A percentile compares a stretch with the other conserved stretches of the same genome.
These are phyloP conservation scores for Theobroma cacao DNA, from an alignment of 345 rosid species.

Conservation along the genomic window DNA sequence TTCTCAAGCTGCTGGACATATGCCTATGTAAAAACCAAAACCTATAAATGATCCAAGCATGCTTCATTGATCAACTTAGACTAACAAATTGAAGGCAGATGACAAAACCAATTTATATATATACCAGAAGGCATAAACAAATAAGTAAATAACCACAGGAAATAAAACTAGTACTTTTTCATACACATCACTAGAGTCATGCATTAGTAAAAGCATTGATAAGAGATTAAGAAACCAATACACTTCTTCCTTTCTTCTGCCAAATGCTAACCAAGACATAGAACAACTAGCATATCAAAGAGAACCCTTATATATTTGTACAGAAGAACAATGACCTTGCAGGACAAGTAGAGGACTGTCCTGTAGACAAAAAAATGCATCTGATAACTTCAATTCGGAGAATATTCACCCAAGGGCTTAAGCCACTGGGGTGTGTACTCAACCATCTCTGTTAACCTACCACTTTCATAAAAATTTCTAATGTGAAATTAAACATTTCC, in stretches of 20 bases:
- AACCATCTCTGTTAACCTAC: not conserved
- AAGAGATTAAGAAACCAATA: not conserved
- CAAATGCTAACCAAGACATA: not conserved
- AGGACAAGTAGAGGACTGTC: not conserved
- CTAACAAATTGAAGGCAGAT: not conserved
- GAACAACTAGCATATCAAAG: not conserved
- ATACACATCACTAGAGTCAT: not conserved
- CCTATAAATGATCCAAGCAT: slow-evolving; percentile 43
- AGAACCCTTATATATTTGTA: not conserved
- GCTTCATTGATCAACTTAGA: slow-evolving; percentile 21
- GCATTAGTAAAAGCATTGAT: not conserved
- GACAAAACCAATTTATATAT: not conserved
- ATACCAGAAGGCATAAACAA: not conserved
- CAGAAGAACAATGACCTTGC: not conserved
- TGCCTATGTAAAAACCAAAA: slow-evolving; percentile 65
- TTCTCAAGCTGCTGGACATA: slow-evolving; percentile 92
- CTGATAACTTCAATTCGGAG: not conserved
- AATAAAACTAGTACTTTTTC: not conserved
- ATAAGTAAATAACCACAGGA: not conserved
- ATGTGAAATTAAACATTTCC: not conserved
- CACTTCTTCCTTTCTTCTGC: not conserved
- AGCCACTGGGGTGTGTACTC: not conserved
- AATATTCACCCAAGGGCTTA: not conserved
- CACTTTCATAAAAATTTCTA: not conserved
- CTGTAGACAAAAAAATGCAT: not conserved